These are phyloP conservation scores for Phialocephala sp. DNA, from an alignment of 2,329 filamentous ascomycete genomes.

Conservation along the genomic window DNA sequence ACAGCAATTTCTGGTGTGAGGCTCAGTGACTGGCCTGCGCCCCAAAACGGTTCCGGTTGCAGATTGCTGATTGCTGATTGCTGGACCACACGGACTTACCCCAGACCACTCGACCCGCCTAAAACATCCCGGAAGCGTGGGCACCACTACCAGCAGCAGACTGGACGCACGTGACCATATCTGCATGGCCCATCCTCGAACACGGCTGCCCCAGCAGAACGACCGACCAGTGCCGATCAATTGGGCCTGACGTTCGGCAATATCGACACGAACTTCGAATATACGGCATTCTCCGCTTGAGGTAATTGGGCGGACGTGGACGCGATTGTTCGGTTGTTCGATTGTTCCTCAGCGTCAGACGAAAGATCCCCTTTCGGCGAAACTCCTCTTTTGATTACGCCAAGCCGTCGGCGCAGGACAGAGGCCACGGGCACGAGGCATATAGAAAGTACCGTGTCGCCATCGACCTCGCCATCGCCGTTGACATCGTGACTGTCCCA, in stretches of 20 bases:
- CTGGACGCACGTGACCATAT: not conserved
- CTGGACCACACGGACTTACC: not conserved
- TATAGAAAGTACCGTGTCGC: too few species aligned
- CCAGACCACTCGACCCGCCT: conserved; percentile 2
- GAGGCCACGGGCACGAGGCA: not conserved
- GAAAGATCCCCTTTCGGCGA: not conserved
- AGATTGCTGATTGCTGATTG: not conserved
- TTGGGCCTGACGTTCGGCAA: not conserved
- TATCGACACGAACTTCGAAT: not conserved
- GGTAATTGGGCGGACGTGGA: not conserved
- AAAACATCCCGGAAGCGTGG: not conserved
- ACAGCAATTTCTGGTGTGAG: conserved; percentile 4
- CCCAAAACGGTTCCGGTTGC: conserved; percentile 16
- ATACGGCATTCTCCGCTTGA: not conserved
- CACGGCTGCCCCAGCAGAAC: too few species aligned
- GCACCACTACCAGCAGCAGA: not conserved
- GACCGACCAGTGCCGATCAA: not conserved
- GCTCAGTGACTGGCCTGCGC: conserved; percentile 9
- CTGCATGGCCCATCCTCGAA: not conserved
- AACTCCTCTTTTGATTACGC: conserved; percentile 6
- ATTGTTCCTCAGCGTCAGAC: conserved; percentile 4
- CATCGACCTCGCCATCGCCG: too few species aligned
- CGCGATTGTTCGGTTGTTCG: not conserved
- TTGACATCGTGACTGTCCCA: not conserved
- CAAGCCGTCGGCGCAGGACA: not conserved